phyloP scores from a whole-genome alignment of 352 stramenopile genomes.

The Pythium volutum region DNA sequence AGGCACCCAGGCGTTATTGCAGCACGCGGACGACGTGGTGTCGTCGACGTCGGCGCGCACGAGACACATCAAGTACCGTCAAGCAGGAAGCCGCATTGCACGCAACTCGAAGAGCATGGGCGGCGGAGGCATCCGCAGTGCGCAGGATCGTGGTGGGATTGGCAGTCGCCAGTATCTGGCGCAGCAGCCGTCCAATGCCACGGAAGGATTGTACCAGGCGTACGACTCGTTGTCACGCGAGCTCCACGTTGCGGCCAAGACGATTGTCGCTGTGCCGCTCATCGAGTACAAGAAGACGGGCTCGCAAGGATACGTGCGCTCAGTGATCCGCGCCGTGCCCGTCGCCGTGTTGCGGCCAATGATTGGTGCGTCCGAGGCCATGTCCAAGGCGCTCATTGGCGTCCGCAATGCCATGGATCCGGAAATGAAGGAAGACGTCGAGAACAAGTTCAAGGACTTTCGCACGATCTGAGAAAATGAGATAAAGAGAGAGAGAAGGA shows the following conservation, averaged over 20 bases:
- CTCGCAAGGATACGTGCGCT: slow-evolving; percentile 86
- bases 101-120: slow-evolving; percentile 79
- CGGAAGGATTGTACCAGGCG: slow-evolving; percentile 77
- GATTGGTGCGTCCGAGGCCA: slow-evolving; percentile 83
- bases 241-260: slow-evolving; percentile 83
- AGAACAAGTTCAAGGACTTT: slow-evolving; percentile 92
- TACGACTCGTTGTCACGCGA: slow-evolving; percentile 85
- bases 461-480: slow-evolving; percentile 29
- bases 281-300: slow-evolving; percentile 90
- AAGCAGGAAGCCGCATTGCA: slow-evolving; percentile 72
- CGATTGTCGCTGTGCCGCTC: slow-evolving; percentile 85
- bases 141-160: slow-evolving; percentile 71
- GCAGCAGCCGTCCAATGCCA: slow-evolving; percentile 78
- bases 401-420: slow-evolving; percentile 86
- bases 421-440: slow-evolving; percentile 88
- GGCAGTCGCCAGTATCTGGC: slow-evolving; percentile 76
- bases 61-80: slow-evolving; percentile 76
- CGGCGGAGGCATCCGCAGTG: slow-evolving; percentile 70
- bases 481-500: slow-evolving; percentile 5
- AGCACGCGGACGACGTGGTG: slow-evolving; percentile 83
- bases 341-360: slow-evolving; percentile 83
- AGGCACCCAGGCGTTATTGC: slow-evolving; percentile 74
- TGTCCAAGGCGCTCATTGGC: slow-evolving; percentile 84
- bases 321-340: slow-evolving; percentile 84
- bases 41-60: slow-evolving; percentile 61